Conservation (phyloP, 495 filamentous ascomycete species). For the Xylaria cubensis region DNA sequence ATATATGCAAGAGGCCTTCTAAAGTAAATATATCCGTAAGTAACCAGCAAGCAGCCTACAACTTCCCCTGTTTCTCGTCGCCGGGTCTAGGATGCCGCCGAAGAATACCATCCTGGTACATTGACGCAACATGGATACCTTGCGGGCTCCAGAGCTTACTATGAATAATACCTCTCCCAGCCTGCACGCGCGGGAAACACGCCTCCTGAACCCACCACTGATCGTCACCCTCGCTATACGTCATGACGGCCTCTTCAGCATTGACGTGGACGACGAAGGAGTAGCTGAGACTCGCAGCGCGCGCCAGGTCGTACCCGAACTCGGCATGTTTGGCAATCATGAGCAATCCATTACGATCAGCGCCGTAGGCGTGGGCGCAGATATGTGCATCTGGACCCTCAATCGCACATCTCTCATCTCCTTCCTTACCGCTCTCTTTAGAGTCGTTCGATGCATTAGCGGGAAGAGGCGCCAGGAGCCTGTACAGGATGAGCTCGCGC, state of each 20-base stretch:
- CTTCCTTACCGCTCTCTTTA: neutral
- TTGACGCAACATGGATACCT: slow-evolving; percentile 67
- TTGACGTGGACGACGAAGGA: slow-evolving; percentile 67
- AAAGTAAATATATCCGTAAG: neutral
- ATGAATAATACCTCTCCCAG: slow-evolving; percentile 65
- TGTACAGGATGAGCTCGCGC: slow-evolving; percentile 66
- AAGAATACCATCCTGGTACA: slow-evolving; percentile 67
- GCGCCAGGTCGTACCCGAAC: slow-evolving; percentile 55
- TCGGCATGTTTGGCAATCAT: slow-evolving; percentile 67
- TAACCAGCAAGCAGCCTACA: slow-evolving; percentile 14
- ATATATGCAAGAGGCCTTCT: neutral
- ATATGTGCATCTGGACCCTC: slow-evolving; percentile 57
- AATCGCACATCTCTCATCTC: slow-evolving; percentile 20
- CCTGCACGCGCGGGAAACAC: slow-evolving; percentile 61
- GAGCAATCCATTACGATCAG: slow-evolving; percentile 72
- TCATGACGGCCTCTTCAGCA: slow-evolving; percentile 49
- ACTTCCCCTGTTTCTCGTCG: slow-evolving; percentile 31
- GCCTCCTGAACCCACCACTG: slow-evolving; percentile 76
- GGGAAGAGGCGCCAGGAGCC: slow-evolving; percentile 54
- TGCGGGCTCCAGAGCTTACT: slow-evolving; percentile 68
- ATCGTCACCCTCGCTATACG: slow-evolving; percentile 41
- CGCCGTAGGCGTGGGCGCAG: slow-evolving; percentile 69
- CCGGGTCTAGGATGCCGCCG: slow-evolving; percentile 31
- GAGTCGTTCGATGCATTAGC: neutral
- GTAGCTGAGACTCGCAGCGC: slow-evolving; percentile 67